Percentiles rank a stretch among this genome's conserved stretches.
Evolutionary conservation across 148 eudicot genomes (phyloP).

Genomic region (Diospyros lotus): DNA sequence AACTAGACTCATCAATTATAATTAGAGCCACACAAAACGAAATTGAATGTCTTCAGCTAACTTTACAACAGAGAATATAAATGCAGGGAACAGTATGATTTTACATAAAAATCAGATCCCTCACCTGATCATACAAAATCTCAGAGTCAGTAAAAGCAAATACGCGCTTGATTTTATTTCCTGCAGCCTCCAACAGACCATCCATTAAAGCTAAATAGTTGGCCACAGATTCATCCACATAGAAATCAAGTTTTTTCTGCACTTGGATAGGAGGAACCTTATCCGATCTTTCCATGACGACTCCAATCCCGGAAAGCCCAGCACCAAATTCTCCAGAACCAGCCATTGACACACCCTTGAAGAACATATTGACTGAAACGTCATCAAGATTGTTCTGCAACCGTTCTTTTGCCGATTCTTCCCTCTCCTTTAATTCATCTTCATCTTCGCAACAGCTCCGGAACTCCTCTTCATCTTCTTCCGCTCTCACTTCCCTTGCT

Average conservation of each 20-base stretch:
- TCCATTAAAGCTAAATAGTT: conserved; percentile 75
- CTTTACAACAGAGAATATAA: neutral
- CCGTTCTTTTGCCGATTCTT: conserved; percentile 22
- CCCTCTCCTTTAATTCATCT: conserved; percentile 41
- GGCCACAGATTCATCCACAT: conserved; percentile 62
- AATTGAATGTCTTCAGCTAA: neutral
- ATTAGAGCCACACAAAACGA: neutral
- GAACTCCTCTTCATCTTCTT: conserved; percentile 78
- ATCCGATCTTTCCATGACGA: conserved; percentile 50
- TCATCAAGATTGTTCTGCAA: conserved; percentile 32
- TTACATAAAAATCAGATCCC: neutral
- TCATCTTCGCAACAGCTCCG: conserved; percentile 66
- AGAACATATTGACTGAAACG: conserved; percentile 42
- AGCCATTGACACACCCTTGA: conserved; percentile 62
- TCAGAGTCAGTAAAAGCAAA: conserved; percentile 59
- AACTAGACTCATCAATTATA: too few relatives aligned
- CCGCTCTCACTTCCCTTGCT: conserved; percentile 21
- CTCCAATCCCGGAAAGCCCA: conserved; percentile 75
- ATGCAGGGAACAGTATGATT: neutral
- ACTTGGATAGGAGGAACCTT: conserved; percentile 35
- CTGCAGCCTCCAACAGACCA: conserved; percentile 55
- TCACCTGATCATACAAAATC: conserved; percentile 61
- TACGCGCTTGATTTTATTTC: conserved; percentile 33
- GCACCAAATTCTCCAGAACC: conserved; percentile 41
- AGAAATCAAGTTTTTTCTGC: conserved; percentile 79